phyloP scores from a whole-genome alignment of 1,284 basidiomycete species.

The Lignosus rhinocerotis region DNA sequence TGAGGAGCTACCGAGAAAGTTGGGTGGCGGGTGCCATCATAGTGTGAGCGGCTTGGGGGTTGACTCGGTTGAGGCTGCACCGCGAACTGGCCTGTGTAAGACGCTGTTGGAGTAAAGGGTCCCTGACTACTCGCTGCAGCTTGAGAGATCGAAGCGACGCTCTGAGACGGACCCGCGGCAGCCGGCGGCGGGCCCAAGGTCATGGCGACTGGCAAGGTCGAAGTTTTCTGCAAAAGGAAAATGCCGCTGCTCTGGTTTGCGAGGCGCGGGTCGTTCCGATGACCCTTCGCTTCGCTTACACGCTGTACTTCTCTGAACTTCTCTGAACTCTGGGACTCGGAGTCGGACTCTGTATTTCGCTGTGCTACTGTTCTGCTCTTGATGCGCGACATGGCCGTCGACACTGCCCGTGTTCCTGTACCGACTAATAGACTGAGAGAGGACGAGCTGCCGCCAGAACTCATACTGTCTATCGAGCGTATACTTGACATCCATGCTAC shows the following conservation, averaged over 20 bases:
- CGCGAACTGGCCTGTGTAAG: slow-evolving; percentile 18
- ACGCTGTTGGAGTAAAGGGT: slow-evolving; percentile 6
- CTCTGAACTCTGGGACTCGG: slow-evolving; percentile 1
- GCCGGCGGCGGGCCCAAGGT: not conserved
- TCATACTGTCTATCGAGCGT: slow-evolving; percentile 67
- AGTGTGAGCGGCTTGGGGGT: slow-evolving; percentile 8
- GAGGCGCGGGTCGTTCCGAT: not conserved
- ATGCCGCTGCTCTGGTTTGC: slow-evolving; percentile 19
- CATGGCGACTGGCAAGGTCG: not conserved
- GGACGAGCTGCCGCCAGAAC: slow-evolving; percentile 62
- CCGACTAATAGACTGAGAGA: slow-evolving; percentile 26
- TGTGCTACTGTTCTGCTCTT: too few relatives aligned
- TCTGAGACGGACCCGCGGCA: not conserved
- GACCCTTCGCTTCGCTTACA: not conserved
- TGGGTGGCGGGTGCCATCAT: not conserved
- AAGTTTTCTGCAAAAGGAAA: slow-evolving; percentile 15
- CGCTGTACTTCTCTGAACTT: not conserved
- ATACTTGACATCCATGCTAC: slow-evolving; percentile 56
- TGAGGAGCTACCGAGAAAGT: not conserved
- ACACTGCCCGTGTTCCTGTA: slow-evolving; percentile 11
- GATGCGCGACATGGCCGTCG: slow-evolving; percentile 9
- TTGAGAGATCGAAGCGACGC: not conserved
- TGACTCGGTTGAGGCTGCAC: slow-evolving; percentile 16
- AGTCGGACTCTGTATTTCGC: not conserved
- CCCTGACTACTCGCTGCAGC: not conserved